Base-by-base conservation (phyloP, 495 filamentous ascomycete species). In the Acidiella bohemica region DNA sequence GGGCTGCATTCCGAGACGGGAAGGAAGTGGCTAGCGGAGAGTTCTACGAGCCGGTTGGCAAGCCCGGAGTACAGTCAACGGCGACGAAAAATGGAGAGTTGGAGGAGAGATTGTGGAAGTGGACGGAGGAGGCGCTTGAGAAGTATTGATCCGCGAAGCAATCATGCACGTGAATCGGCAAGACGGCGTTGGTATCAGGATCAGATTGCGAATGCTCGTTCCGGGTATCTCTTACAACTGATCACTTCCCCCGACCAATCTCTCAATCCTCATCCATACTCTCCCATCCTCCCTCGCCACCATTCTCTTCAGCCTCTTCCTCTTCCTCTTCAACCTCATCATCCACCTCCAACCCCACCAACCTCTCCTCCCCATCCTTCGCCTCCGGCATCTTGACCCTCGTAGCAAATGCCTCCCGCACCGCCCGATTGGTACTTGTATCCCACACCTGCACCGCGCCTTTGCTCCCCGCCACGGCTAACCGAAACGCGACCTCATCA, bases 401-500 rank as follows among this genome's bases (percentile, higher is more conserved):
- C 38, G 71, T 73, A 10, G 78, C 84, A 63, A 99, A 99, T 7
- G 78, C 76, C 41, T 79, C 70, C 41, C 90, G 73, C n/a, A 99
- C 86, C 12, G 83, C 82, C 2, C 67, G 72, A 61, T 96, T 96
- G 8, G 92, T 96, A 48, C 80, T 86, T 3, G 90, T 93, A 59
- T 99, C 90, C 90, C 90, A 99, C 21, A 99, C 71, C 51, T 88
- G 81, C 46, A 94, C 74, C n/a, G 68, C 67, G 2, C 92, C 90
- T 65, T 94, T 93, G 69, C 85, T 94, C 28, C 90, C 90, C 8
- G 86, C 87, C 23, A 99, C 84, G 4, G 86, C 82, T 23, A 99
- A 66, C 32, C 90, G 71, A 63, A 95, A 96, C 24, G 81, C 80
- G 8, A 95, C 84, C 60, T 84, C 84, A 23, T 72, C 48, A 56